phyloP scores from a whole-genome alignment of 2,329 filamentous ascomycete species.

The Clarireedia paspali region DNA sequence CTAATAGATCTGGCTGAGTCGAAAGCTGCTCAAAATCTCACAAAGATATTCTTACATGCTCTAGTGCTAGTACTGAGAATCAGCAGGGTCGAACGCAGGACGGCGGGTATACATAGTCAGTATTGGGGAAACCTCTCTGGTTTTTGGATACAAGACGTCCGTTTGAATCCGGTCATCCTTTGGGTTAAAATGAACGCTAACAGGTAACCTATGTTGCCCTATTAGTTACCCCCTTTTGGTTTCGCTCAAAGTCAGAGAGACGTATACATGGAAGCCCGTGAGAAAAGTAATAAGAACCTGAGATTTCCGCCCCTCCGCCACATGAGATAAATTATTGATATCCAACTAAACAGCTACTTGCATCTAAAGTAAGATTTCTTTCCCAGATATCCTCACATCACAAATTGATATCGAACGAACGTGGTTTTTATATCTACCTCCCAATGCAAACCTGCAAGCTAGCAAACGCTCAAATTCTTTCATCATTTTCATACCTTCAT shows the following conservation, averaged over 20 bases:
- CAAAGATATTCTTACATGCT: too few species aligned
- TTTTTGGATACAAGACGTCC: too few species aligned
- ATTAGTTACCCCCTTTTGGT: too few species aligned
- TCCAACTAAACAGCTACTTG: background rate
- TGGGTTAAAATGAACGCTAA: too few species aligned
- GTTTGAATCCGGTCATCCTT: too few species aligned
- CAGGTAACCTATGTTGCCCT: too few species aligned
- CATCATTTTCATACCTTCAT: background rate
- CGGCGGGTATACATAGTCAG: too few species aligned
- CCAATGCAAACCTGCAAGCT: background rate
- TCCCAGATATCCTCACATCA: background rate
- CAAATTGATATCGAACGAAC: slow-evolving; percentile 2
- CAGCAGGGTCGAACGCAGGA: too few species aligned
- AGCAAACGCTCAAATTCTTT: background rate
- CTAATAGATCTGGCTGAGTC: too few species aligned
- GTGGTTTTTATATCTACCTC: slow-evolving; percentile 3
- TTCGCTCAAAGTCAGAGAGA: background rate
- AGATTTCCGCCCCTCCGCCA: background rate
- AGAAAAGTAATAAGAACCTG: background rate
- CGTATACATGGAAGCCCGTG: background rate
- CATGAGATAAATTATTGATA: background rate
- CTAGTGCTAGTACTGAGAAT: too few species aligned
- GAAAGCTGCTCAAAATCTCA: too few species aligned
- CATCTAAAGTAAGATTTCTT: slow-evolving; percentile 1
- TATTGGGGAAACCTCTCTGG: too few species aligned